These are phyloP conservation scores for Actinomucor elegans DNA, from an alignment of 371 early-diverging fungal species.

Conservation along the genomic window DNA sequence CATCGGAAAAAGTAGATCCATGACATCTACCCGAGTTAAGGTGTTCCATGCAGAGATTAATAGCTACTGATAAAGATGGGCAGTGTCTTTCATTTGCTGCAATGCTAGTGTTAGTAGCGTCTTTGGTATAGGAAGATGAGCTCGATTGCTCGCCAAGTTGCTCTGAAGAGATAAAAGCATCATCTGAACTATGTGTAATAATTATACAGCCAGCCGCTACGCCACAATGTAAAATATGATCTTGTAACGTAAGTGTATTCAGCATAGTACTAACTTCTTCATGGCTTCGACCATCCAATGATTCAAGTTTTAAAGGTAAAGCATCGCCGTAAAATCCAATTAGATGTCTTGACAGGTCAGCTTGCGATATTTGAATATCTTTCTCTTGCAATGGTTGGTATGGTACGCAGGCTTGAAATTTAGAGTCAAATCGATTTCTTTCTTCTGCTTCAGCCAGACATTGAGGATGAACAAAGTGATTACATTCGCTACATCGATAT, in stretches of 20 bases:
- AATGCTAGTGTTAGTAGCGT: too few relatives aligned
- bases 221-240: conserved; percentile 42
- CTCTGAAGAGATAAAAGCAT: conserved; percentile 14
- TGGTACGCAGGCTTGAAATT: conserved; percentile 29
- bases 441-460: conserved; percentile 33
- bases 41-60: conserved; percentile 24
- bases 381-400: conserved; percentile 31
- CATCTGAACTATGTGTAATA: conserved; percentile 21
- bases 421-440: neutral
- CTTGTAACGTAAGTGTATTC: conserved; percentile 37
- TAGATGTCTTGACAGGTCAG: conserved; percentile 14
- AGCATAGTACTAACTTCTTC: conserved; percentile 43
- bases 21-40: conserved; percentile 23
- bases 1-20: conserved; percentile 31
- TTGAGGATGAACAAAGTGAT: conserved; percentile 51
- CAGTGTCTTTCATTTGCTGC: too few relatives aligned
- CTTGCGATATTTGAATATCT: conserved; percentile 26
- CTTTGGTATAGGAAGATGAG: too few relatives aligned
- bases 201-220: conserved; percentile 42
- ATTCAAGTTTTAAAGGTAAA: conserved; percentile 13
- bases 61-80: conserved; percentile 4
- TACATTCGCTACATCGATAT: conserved; percentile 52
- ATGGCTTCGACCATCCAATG: conserved; percentile 25
- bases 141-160: too few relatives aligned
- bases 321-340: conserved; percentile 27